These are phyloP conservation scores for Baorangia bicolor DNA, from an alignment of 768 basidiomycete species.

Conservation along the genomic window DNA sequence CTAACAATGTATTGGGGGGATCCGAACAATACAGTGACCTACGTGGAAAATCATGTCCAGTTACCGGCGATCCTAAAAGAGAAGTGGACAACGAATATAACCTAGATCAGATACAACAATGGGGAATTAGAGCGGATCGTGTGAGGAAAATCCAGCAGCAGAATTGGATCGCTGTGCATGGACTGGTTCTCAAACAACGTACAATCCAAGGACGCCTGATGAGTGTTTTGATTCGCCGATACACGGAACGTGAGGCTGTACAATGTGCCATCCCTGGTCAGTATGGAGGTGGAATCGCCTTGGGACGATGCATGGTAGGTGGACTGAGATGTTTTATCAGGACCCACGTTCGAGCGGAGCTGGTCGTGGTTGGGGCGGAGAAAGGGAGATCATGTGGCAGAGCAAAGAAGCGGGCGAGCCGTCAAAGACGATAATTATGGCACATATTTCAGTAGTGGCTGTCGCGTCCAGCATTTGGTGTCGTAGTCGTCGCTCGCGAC, in stretches of 20 bases:
- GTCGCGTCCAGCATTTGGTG: conserved; percentile 5
- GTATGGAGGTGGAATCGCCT: too few species aligned
- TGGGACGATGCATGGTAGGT: background rate
- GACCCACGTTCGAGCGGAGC: conserved; percentile 36
- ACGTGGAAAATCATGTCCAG: background rate
- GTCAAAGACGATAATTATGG: conserved; percentile 27
- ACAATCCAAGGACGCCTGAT: background rate
- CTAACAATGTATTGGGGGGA: background rate
- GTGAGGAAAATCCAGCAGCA: conserved; percentile 1
- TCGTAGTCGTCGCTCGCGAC: conserved; percentile 22
- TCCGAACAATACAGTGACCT: background rate
- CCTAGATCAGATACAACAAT: background rate
- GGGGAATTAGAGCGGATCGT: background rate
- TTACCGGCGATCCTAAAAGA: background rate
- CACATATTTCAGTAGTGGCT: conserved; percentile 8
- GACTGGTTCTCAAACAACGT: background rate
- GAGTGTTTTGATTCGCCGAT: background rate
- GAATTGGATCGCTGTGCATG: background rate
- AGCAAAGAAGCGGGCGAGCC: conserved; percentile 13
- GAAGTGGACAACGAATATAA: background rate
- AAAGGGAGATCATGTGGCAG: conserved; percentile 28
- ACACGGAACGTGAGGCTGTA: background rate
- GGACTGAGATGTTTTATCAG: background rate
- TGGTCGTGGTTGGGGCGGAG: conserved; percentile 35
- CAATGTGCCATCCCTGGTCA: background rate